These are phyloP conservation scores for Podospora australis DNA, from an alignment of 495 filamentous ascomycete genomes.

Conservation along the genomic window DNA sequence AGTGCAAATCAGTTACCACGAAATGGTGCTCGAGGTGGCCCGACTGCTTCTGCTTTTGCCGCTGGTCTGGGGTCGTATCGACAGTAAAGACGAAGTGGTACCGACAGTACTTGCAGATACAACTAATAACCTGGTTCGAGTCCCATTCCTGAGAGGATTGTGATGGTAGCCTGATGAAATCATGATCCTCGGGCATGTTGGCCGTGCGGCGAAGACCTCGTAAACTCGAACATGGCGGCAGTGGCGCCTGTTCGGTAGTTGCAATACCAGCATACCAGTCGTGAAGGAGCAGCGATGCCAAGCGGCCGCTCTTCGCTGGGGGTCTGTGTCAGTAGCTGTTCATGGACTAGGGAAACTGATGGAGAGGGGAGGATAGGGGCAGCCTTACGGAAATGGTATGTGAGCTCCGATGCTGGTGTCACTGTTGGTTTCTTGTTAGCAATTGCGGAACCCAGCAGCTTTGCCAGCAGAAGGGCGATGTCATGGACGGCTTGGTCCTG, in stretches of 20 bases:
- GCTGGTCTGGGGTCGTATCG: too few species aligned
- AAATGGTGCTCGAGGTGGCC: constrained; percentile 23
- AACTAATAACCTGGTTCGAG: constrained; percentile 13
- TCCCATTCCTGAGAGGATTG: constrained; percentile 14
- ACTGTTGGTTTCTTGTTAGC: too few species aligned
- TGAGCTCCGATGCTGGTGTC: too few species aligned
- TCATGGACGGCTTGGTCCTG: too few species aligned
- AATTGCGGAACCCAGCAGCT: too few species aligned
- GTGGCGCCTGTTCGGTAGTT: neutral
- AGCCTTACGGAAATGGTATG: neutral
- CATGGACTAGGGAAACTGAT: neutral
- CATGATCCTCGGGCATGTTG: constrained; percentile 13
- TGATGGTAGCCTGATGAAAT: constrained; percentile 17
- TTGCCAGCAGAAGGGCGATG: too few species aligned
- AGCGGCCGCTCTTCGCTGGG: constrained; percentile 9
- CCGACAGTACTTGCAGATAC: constrained; percentile 28
- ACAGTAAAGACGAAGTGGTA: constrained; percentile 30
- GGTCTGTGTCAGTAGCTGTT: neutral
- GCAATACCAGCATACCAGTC: constrained; percentile 20
- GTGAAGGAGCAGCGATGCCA: constrained; percentile 19
- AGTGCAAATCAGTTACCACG: constrained; percentile 1
- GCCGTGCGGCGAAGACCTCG: constrained; percentile 10
- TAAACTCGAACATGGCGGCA: neutral
- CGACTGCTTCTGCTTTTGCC: too few species aligned
- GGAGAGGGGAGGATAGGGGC: neutral